Evolutionary conservation across 1,284 basidiomycete genomes (phyloP).

Genomic region (Kalmanozyma brasiliensis): DNA sequence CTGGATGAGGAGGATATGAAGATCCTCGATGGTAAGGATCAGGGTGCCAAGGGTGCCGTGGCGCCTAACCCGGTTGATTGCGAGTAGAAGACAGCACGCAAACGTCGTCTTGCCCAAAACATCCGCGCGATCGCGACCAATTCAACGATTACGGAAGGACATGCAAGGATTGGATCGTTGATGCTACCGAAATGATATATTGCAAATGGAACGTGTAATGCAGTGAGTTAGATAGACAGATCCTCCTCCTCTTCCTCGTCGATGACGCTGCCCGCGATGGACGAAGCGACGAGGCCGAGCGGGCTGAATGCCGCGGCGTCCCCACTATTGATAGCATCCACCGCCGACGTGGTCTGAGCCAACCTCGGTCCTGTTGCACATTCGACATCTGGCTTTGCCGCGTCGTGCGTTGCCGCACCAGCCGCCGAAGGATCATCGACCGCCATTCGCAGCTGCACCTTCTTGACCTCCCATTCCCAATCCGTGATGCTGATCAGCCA

Average conservation of each 20-base stretch:
- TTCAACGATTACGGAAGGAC: too few relatives aligned
- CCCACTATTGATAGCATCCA: slow-evolving; percentile 36
- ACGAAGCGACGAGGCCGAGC: slow-evolving; percentile 22
- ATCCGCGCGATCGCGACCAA: too few relatives aligned
- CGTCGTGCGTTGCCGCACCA: slow-evolving; percentile 6
- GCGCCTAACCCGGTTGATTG: slow-evolving; percentile 42
- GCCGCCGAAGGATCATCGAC: slow-evolving; percentile 45
- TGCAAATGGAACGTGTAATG: too few relatives aligned
- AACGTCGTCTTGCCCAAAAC: too few relatives aligned
- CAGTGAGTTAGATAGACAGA: slow-evolving; percentile 16
- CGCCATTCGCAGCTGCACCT: slow-evolving; percentile 52
- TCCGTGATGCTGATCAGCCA: slow-evolving; percentile 69
- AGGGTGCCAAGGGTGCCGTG: slow-evolving; percentile 37
- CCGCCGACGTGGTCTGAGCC: slow-evolving; percentile 22
- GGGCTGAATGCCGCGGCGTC: slow-evolving; percentile 33
- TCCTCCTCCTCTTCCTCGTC: slow-evolving; percentile 37
- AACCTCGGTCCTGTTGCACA: slow-evolving; percentile 15
- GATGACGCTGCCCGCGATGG: slow-evolving; percentile 39
- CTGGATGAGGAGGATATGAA: slow-evolving; percentile 44
- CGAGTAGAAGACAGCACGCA: too few relatives aligned
- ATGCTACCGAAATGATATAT: too few relatives aligned
- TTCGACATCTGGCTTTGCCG: slow-evolving; percentile 34
- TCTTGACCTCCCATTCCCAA: slow-evolving; percentile 67
- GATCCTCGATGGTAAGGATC: slow-evolving; percentile 37
- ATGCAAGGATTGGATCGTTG: too few relatives aligned